A percentile compares a stretch with the other conserved stretches of the same genome.
phyloP scores from a whole-genome alignment of 352 stramenopile species.

The Phytophthora macrochlamydospora region DNA sequence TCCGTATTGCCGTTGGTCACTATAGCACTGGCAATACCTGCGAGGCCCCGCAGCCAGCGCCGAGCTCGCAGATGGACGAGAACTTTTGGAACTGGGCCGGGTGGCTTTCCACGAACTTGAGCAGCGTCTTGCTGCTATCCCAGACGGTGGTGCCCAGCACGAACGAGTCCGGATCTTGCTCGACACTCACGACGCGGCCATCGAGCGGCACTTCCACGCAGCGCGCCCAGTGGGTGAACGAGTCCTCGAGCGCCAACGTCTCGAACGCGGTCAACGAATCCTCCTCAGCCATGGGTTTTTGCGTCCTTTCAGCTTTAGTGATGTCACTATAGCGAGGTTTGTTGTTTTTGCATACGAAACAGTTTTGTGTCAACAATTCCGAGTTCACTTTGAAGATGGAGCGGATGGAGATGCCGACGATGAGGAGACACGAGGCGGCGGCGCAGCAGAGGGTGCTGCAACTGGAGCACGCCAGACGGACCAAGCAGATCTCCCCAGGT shows the following conservation, averaged over 20 bases:
- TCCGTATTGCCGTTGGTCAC: conserved; percentile 57
- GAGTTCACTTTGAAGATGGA: not conserved
- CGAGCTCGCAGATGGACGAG: conserved; percentile 76
- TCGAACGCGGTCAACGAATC: conserved; percentile 57
- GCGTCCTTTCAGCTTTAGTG: not conserved
- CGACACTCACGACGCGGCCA: conserved; percentile 55
- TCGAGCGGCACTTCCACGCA: conserved; percentile 65
- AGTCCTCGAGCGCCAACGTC: conserved; percentile 71
- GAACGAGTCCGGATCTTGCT: conserved; percentile 84
- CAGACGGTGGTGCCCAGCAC: conserved; percentile 84
- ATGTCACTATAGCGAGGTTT: not conserved
- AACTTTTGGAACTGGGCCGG: conserved; percentile 51
- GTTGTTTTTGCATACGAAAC: not conserved
- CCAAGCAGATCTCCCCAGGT: conserved; percentile 50
- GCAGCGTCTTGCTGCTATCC: conserved; percentile 86
- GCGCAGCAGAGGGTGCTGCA: conserved; percentile 43
- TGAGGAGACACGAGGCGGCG: conserved; percentile 36
- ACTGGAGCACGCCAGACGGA: conserved; percentile 47
- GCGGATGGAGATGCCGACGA: not conserved
- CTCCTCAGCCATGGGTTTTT: conserved; percentile 55
- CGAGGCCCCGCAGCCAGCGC: conserved; percentile 75
- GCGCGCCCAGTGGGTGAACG: conserved; percentile 83
- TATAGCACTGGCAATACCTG: conserved; percentile 77
- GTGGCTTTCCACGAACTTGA: conserved; percentile 85
- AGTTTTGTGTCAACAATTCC: not conserved